Base-by-base conservation (phyloP, 2,329 filamentous ascomycete genomes). In the Achaetomium macrosporum region DNA sequence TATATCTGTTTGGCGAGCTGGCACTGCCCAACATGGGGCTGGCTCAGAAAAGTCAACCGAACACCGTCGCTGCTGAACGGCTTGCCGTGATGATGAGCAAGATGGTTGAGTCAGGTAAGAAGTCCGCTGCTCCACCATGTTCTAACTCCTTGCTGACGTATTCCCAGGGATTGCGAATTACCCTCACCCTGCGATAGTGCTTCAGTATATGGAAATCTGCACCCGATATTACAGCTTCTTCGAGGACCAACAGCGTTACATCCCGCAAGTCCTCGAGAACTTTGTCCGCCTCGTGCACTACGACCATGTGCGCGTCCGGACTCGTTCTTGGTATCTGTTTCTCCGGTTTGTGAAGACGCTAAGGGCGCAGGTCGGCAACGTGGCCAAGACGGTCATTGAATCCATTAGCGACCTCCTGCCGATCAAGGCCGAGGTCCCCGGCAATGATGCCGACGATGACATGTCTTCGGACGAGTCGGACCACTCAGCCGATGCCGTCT, bases 191-290 rank as follows among this genome's bases (percentile, higher is more conserved):
- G 90, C 91, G 15, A 91, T 96, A 47, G 83, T 96, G 58, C 77
- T 99, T 19, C 90, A 96, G 71, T 99, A 95, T 66, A 96, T 99
- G 91, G 93, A 99, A 69, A 95, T 96, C 35, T 96, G 91, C 68
- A 91, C 96, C 51, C 85, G 93, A 47, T 99, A 99, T 71, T 88
- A 86, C 66, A 82, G 84, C 29, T 95, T 96, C 69, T 97, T 99
- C 66, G 91, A 97, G 65, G 83, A 83, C 51, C 88, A 96, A 65
- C 78, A 84, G 30, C 77, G 85, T 19, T 84, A 89, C 56, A 95
- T 97, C 46, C 88, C 89, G 2, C 86, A 85, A 59, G 90, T 93
- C 1, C 77, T 99, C 40, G 90, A 96, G 64, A 90, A 87, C 65
- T 97, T 99, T 69, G 88, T 99, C 42, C 83, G 85, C 12, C 81